phyloP scores from a whole-genome alignment of 2,329 filamentous ascomycete genomes.

The Penicillium sp. region DNA sequence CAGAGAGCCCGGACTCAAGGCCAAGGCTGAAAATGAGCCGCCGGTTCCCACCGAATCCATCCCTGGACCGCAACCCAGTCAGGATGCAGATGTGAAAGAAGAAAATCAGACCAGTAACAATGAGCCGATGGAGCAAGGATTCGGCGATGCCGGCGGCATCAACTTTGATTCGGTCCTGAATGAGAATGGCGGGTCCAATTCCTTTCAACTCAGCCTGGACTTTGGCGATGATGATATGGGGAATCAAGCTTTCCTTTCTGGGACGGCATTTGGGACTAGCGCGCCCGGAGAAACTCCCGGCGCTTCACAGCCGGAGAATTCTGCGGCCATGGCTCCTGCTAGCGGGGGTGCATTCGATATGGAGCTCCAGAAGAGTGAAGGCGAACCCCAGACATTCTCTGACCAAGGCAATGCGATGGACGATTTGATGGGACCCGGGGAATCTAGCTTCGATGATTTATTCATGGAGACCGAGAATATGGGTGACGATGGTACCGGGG shows the following conservation, averaged over 20 bases:
- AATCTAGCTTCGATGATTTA: constrained; percentile 48
- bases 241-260: constrained; percentile 40
- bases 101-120: constrained; percentile 22
- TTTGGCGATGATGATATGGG: constrained; percentile 41
- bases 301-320: constrained; percentile 18
- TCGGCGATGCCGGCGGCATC: constrained; percentile 34
- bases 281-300: constrained; percentile 15
- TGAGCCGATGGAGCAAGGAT: constrained; percentile 22
- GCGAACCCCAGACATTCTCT: constrained; percentile 15
- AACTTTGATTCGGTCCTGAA: constrained; percentile 45
- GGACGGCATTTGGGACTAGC: constrained; percentile 29
- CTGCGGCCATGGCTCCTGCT: constrained; percentile 28
- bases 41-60: constrained; percentile 14
- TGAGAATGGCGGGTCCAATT: constrained; percentile 32
- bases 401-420: constrained; percentile 28
- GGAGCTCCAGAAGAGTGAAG: constrained; percentile 33
- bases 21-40: constrained; percentile 18
- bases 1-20: constrained; percentile 16
- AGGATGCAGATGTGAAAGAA: constrained; percentile 22
- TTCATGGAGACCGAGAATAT: constrained; percentile 43
- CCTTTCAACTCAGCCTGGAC: constrained; percentile 42
- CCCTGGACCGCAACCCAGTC: constrained; percentile 7
- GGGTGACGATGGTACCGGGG: constrained; percentile 31
- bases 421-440: constrained; percentile 39
- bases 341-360: constrained; percentile 40